Conservation (phyloP, 2,329 filamentous ascomycete species). For the Beauveria sp. region DNA sequence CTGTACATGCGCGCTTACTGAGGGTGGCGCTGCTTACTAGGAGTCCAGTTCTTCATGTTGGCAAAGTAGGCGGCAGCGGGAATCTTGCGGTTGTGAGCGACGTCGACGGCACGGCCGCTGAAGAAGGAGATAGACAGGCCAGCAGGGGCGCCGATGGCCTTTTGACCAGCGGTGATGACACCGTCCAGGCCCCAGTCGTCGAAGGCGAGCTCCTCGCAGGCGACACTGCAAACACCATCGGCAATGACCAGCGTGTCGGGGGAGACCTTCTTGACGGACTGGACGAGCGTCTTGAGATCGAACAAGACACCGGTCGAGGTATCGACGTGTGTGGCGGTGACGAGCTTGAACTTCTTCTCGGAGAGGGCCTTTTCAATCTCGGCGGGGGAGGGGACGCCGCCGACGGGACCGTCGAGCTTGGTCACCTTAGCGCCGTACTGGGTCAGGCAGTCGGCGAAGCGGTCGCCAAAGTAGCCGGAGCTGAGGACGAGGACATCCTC, state of each 20-base stretch:
- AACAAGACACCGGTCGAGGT: conserved; percentile 94
- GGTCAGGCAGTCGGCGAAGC: conserved; percentile 84
- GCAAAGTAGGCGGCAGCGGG: conserved; percentile 87
- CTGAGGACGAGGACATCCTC: conserved; percentile 90
- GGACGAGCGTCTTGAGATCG: conserved; percentile 76
- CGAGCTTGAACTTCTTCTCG: conserved; percentile 85
- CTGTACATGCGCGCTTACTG: neutral
- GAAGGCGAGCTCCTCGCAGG: conserved; percentile 91
- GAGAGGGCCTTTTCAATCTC: conserved; percentile 85
- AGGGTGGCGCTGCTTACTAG: conserved; percentile 47
- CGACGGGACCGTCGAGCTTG: conserved; percentile 82
- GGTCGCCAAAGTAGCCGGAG: conserved; percentile 95
- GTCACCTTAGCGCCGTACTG: conserved; percentile 88
- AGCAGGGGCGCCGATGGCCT: conserved; percentile 92
- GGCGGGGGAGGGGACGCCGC: conserved; percentile 74
- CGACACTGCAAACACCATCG: conserved; percentile 95
- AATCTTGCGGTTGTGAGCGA: conserved; percentile 71
- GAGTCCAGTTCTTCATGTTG: conserved; percentile 94
- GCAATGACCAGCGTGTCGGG: conserved; percentile 88
- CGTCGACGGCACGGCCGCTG: conserved; percentile 77
- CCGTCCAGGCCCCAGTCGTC: conserved; percentile 91
- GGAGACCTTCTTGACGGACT: conserved; percentile 76
- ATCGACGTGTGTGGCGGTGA: conserved; percentile 95
- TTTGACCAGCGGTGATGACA: conserved; percentile 90
- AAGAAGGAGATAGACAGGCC: conserved; percentile 92